Evolutionary conservation across 148 eudicot genomes (phyloP).

Genomic region (Pouteria glomerata): DNA sequence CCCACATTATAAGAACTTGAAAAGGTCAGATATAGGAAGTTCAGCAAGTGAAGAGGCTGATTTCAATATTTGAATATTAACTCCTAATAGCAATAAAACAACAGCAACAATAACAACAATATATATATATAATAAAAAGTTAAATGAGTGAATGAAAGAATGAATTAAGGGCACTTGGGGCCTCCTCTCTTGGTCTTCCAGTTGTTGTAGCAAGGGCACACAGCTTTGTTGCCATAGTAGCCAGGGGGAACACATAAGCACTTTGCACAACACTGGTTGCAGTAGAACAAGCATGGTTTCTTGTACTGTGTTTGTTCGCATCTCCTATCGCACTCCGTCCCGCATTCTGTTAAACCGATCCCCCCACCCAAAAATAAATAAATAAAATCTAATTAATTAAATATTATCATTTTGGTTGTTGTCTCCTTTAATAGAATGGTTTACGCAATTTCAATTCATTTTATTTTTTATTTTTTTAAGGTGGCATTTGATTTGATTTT

Average conservation of each 20-base stretch:
- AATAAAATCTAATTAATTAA: background rate
- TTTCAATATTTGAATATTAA: background rate
- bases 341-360: conserved; percentile 19
- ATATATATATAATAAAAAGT: too few species aligned
- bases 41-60: too few species aligned
- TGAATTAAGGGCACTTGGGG: conserved; percentile 50
- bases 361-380: background rate
- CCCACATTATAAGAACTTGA: too few species aligned
- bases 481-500: too few species aligned
- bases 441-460: too few species aligned
- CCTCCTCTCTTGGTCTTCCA: conserved; percentile 62
- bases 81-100: too few species aligned
- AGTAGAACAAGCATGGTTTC: conserved; percentile 48
- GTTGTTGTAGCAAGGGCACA: conserved; percentile 58
- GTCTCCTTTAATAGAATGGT: too few species aligned
- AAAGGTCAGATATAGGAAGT: too few species aligned
- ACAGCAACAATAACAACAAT: too few species aligned
- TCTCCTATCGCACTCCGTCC: conserved; percentile 12
- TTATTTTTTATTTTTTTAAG: too few species aligned
- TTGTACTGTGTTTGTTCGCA: conserved; percentile 26
- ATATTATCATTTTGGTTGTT: too few species aligned
- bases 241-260: conserved; percentile 56
- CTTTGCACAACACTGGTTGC: conserved; percentile 48
- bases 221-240: conserved; percentile 44
- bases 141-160: background rate